phyloP scores from a whole-genome alignment of 2,329 filamentous ascomycete genomes.

The Pyrenophora teres region DNA sequence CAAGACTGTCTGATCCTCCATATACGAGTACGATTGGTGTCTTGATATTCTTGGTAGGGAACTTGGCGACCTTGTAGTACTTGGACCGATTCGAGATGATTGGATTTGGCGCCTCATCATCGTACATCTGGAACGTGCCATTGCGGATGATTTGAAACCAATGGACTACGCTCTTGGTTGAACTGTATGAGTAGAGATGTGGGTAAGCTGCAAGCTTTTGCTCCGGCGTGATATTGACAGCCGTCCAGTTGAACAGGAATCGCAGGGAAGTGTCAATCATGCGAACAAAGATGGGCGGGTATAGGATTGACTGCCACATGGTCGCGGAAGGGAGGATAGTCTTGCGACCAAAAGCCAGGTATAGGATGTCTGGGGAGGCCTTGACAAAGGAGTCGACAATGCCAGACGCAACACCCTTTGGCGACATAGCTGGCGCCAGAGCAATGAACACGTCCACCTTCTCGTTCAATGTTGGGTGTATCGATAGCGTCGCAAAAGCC shows the following conservation, averaged over 20 bases:
- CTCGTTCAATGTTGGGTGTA: constrained; percentile 88
- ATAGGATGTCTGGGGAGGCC: constrained; percentile 88
- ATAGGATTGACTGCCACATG: constrained; percentile 96
- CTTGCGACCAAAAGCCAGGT: constrained; percentile 87
- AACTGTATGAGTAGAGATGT: constrained; percentile 95
- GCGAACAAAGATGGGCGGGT: constrained; percentile 89
- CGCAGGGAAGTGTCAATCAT: constrained; percentile 80
- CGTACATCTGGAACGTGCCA: constrained; percentile 96
- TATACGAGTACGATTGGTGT: constrained; percentile 94
- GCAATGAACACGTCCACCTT: constrained; percentile 97
- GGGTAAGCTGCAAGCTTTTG: constrained; percentile 96
- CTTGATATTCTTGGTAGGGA: constrained; percentile 95
- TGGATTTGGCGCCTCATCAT: constrained; percentile 85
- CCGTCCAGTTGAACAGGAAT: constrained; percentile 90
- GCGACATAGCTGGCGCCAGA: constrained; percentile 94
- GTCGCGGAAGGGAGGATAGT: constrained; percentile 91
- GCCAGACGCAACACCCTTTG: constrained; percentile 84
- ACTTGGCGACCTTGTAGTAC: constrained; percentile 95
- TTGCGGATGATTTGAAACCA: constrained; percentile 99
- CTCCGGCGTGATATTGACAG: constrained; percentile 77
- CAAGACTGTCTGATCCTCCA: constrained; percentile 88
- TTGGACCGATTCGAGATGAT: constrained; percentile 73
- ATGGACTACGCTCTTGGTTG: constrained; percentile 94
- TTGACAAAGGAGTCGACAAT: constrained; percentile 93
- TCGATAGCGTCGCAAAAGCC: constrained; percentile 89